Evolutionary conservation across 2,329 filamentous ascomycete species (phyloP).

Genomic region (Beauveria scarabaeidicola): DNA sequence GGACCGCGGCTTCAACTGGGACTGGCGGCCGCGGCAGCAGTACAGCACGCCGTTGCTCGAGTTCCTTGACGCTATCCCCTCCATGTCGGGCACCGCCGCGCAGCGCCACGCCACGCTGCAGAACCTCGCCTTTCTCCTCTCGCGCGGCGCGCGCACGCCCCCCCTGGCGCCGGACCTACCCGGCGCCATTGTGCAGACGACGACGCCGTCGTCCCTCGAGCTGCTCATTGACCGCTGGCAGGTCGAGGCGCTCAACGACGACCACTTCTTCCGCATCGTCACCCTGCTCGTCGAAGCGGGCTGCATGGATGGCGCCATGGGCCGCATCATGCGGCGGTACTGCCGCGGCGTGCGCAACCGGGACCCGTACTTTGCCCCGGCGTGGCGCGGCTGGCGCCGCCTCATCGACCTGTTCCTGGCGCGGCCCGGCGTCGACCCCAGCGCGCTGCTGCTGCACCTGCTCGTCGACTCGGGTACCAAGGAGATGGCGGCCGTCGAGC

Average conservation of each 20-base stretch:
- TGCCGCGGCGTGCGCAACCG: slow-evolving; percentile 1
- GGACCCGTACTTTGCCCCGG: neutral
- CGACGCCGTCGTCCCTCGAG: slow-evolving; percentile 1
- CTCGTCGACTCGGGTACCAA: slow-evolving; percentile 6
- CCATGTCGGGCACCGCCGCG: neutral
- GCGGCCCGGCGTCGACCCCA: neutral
- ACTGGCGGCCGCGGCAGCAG: slow-evolving; percentile 2
- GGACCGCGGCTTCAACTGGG: slow-evolving; percentile 4
- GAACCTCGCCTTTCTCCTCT: neutral
- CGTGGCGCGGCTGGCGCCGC: neutral
- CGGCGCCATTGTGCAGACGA: neutral
- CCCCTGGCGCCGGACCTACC: neutral
- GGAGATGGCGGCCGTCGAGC: slow-evolving; percentile 1
- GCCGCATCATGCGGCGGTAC: slow-evolving; percentile 7
- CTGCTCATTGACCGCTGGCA: slow-evolving; percentile 2
- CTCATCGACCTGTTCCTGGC: neutral
- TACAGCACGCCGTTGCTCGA: slow-evolving; percentile 2
- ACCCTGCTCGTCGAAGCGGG: slow-evolving; percentile 1
- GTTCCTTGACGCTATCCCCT: neutral
- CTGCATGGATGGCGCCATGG: slow-evolving; percentile 4
- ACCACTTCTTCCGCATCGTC: slow-evolving; percentile 1
- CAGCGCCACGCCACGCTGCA: neutral
- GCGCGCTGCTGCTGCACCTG: slow-evolving; percentile 5
- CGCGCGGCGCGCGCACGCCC: neutral
- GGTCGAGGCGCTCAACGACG: neutral